Base-by-base conservation (phyloP, 1,139 yeast species). In the Candida mesenterica region DNA sequence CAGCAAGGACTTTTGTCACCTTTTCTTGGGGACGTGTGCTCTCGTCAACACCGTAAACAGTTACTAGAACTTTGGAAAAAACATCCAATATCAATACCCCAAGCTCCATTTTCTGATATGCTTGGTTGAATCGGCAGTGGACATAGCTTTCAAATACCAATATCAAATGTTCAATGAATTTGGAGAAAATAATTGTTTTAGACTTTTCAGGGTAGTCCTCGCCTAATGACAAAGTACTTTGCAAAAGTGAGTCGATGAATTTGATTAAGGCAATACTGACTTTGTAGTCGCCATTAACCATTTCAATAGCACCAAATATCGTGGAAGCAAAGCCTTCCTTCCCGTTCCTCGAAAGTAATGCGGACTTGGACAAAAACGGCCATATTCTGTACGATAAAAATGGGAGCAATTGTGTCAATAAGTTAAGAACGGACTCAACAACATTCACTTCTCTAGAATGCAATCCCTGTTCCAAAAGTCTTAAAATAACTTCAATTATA, bases 111-210 rank as follows among this genome's bases (percentile, higher is more conserved):
- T 79, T 77, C 50, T 88, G 87, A 32, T 64, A 57, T 1, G 76
- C 63, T 17, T 71, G 58, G 22, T 65, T 61, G 54, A 79, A 88
- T 41, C 78, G 73, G 82, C 96, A 87, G 49, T 74, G 78, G 5
- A 73, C 62, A 50, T 82, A 85, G 44, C 87, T 80, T 50, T 88
- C 96, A 58, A 82, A 87, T 0, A 87, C 75, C 36, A 73, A 74
- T 14, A 86, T 59, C 36, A 81, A 63, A 53, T 83, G 87, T 6
- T 64, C 57, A 1, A 75, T 62, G 34, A 87, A 62, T 41, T 75
- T 75, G n/a, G 69, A 62, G 27, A 88, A 53, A 3, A 86, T 78
- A 14, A 68, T 73, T 3, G 73, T 59, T 48, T 79, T 82, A 2
- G 51, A 77, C 59, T 50, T 72, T 53, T 31, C 61, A 29, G 47